These are phyloP conservation scores for Nasturtium officinale DNA, from an alignment of 345 rosid species.

Conservation along the genomic window DNA sequence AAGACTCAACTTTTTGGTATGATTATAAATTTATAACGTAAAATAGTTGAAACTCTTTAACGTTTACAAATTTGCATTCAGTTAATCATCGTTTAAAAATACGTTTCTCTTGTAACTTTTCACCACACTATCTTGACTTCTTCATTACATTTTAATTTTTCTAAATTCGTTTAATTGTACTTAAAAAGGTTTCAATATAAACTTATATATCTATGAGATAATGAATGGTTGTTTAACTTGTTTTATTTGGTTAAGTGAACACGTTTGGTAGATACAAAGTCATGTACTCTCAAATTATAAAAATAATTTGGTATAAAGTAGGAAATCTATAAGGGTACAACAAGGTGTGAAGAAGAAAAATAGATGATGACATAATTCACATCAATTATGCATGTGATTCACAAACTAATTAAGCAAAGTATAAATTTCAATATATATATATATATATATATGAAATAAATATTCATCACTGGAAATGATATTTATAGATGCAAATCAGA, in stretches of 20 bases:
- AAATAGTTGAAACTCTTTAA: too few species aligned
- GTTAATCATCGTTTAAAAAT: background rate
- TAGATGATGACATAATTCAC: background rate
- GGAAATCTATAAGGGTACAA: background rate
- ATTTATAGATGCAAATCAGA: background rate
- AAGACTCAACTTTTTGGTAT: too few species aligned
- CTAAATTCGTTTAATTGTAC: background rate
- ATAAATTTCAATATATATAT: background rate
- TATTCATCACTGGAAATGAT: background rate
- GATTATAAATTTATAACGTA: too few species aligned
- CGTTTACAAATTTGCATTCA: too few species aligned
- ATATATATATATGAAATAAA: background rate
- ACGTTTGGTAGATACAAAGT: background rate
- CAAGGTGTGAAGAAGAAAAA: background rate
- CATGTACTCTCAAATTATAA: background rate
- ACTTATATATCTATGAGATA: background rate
- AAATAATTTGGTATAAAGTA: background rate
- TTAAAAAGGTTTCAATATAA: background rate
- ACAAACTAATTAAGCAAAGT: background rate
- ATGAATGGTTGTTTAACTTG: background rate
- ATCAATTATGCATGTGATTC: background rate
- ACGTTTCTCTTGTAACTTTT: background rate
- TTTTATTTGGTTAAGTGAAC: background rate
- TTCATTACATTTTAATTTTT: too few species aligned
- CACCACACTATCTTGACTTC: too few species aligned